Evolutionary conservation across 2,329 filamentous ascomycete genomes (phyloP).

Genomic region (Colletotrichum camelliae): DNA sequence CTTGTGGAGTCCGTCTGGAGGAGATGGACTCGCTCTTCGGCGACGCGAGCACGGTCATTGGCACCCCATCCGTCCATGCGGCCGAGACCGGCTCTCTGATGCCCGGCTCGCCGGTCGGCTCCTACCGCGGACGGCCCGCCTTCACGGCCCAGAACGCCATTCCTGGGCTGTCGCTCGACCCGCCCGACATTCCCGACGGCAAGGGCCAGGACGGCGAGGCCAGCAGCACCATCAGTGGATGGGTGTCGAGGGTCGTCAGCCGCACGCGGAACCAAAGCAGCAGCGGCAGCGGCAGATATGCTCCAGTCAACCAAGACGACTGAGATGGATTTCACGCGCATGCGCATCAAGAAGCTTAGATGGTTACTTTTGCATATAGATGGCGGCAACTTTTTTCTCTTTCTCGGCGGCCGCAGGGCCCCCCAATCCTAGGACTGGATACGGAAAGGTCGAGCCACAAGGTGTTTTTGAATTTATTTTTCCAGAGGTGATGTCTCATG

Average conservation of each 20-base stretch:
- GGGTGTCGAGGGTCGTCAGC: slow-evolving; percentile 48
- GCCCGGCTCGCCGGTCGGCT: slow-evolving; percentile 79
- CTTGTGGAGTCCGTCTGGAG: slow-evolving; percentile 91
- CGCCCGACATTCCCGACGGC: slow-evolving; percentile 64
- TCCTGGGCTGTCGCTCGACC: slow-evolving; percentile 82
- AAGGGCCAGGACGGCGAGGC: slow-evolving; percentile 47
- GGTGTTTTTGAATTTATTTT: background rate
- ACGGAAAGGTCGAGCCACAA: background rate
- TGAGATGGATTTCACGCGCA: slow-evolving; percentile 6
- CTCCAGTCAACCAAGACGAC: slow-evolving; percentile 47
- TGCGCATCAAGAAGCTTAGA: slow-evolving; percentile 12
- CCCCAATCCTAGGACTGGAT: background rate
- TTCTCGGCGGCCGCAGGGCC: background rate
- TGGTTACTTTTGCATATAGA: slow-evolving; percentile 43
- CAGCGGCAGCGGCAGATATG: slow-evolving; percentile 39
- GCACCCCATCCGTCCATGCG: slow-evolving; percentile 73
- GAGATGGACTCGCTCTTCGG: slow-evolving; percentile 97
- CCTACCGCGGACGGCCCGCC: slow-evolving; percentile 62
- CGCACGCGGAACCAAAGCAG: slow-evolving; percentile 43
- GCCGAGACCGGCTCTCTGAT: slow-evolving; percentile 85
- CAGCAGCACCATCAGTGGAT: slow-evolving; percentile 52
- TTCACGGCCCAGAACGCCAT: slow-evolving; percentile 72
- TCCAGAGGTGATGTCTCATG: background rate
- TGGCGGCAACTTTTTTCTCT: slow-evolving; percentile 24
- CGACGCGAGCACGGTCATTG: slow-evolving; percentile 83